Evolutionary conservation across 257 asterid species (phyloP), one percentile per base, ranked within the genome.

Genomic region (Buddleja alternifolia): DNA sequence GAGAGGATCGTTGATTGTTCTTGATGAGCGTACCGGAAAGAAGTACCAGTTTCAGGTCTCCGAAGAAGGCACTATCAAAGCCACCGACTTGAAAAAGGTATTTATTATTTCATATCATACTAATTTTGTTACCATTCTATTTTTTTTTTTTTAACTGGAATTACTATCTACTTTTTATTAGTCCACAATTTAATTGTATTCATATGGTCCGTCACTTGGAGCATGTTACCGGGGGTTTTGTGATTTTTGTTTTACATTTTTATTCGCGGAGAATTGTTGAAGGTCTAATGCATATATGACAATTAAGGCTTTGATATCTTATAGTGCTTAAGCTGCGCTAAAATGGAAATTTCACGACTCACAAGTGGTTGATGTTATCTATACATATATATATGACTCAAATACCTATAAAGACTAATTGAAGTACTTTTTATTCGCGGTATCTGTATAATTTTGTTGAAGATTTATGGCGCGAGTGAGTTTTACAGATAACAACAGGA

Each of bases 71-170:
- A 89, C 96, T 8, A 55, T 88, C 75, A 93, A 73, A 75, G 96
- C 99, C 67, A 82, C 96, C 78, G 97, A 93, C 83, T 73, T 93
- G 8, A 93, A 93, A 48, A 90, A 84, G 96, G 99, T 90, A 17
- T 51, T 17, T 21, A 17, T 10, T 23, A 9, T 6, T 19, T 3
- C 3, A 7, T 4, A 19, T 50, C 19, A 15, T 2, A 7, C 6
- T 44, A 15, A 36, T 20, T 12, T 3, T 15, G 4, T 34, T 17
- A 6, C 39, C 40, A 40, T 54, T 53, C 15, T 21, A 10, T n/a
- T n/a, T n/a, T n/a, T n/a, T n/a, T n/a, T n/a, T 0, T 19, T 50
- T 50, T 46, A 16, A 20, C 11, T 20, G 44, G 36, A 14, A 24
- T 19, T 8, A 17, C 8, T 32, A 24, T n/a, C 50, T 40, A 34